Evolutionary conservation across 768 basidiomycete species (phyloP), one percentile per base, ranked within the genome.

Genomic region (Tylopilus subfusipes): DNA sequence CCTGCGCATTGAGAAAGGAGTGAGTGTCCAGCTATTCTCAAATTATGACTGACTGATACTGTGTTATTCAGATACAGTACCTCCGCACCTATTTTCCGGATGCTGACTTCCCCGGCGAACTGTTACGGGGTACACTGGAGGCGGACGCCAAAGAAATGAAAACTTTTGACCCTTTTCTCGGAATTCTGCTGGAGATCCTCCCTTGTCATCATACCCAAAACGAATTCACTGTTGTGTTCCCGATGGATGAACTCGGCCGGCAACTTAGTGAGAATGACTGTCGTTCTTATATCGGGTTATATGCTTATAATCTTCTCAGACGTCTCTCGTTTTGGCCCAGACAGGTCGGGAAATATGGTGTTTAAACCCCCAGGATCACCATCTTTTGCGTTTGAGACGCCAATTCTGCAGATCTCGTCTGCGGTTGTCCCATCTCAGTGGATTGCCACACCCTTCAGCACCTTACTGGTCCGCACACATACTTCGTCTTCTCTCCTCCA

Each of bases 61-160:
- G 8, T 33, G 12, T 56, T 44, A 48, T 42, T 18, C 55, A 93
- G 90, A 79, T 86, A 14, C 82, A 84, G 52, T 90, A 88, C 61
- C 74, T 91, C 44, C 82, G 86, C 42, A 84, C 82, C 5, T 78
- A 80, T 67, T 77, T 86, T 50, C 88, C 90, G 2, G 88, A 91
- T 55, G 75, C 86, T 16, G 87, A 90, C 55, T 74, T 93, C n/a
- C 73, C 86, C 8, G 71, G 79, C n/a, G 83, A 88, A 38, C 70
- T 92, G 22, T 75, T 92, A 42, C 69, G 80, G 48, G 78, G 81
- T 25, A 76, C 84, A 53, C 68, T 89, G 19, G 68, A 73, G 13
- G 71, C 73, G 48, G 82, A 85, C 43, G 70, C 75, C 13, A 69
- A 63, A 39, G 57, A 71, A 47, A 53, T 78, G 16, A 62, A 73